phyloP scores from a whole-genome alignment of 2,329 filamentous ascomycete genomes.

The Elsinoe perseae region DNA sequence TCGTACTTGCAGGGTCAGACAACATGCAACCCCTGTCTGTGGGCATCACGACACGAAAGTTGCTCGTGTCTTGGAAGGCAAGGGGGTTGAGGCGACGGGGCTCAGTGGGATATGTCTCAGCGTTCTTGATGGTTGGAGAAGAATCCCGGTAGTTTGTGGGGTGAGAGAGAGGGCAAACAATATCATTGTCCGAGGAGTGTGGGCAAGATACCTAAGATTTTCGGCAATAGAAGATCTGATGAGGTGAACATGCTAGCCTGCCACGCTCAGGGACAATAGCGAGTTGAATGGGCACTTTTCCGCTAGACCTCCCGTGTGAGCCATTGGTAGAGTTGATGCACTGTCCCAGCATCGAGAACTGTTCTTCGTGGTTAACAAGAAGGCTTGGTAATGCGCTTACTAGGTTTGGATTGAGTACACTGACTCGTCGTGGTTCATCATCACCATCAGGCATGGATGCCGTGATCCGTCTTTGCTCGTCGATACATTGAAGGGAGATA shows the following conservation, averaged over 20 bases:
- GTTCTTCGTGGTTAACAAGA: slow-evolving; percentile 2
- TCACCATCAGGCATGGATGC: neutral
- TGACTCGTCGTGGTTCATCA: slow-evolving; percentile 5
- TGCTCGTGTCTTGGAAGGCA: slow-evolving; percentile 8
- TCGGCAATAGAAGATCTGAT: neutral
- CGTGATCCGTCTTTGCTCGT: slow-evolving; percentile 1
- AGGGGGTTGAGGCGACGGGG: neutral
- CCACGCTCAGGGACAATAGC: slow-evolving; percentile 4
- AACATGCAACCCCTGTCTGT: slow-evolving; percentile 5
- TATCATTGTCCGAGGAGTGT: neutral
- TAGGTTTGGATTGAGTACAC: neutral
- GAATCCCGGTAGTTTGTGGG: slow-evolving; percentile 1
- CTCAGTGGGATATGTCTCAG: neutral
- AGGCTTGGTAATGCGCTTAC: slow-evolving; percentile 9
- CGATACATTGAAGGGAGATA: neutral
- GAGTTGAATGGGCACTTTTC: neutral
- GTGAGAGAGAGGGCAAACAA: neutral
- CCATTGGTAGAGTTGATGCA: neutral
- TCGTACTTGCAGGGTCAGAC: slow-evolving; percentile 12
- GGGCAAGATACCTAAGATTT: neutral
- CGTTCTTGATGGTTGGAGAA: neutral
- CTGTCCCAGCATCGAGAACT: neutral
- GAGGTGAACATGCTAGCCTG: neutral
- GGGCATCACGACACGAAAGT: slow-evolving; percentile 2
- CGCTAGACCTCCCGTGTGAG: neutral